Conservation (phyloP, 768 basidiomycete genomes). For the Suillus brevipes region DNA sequence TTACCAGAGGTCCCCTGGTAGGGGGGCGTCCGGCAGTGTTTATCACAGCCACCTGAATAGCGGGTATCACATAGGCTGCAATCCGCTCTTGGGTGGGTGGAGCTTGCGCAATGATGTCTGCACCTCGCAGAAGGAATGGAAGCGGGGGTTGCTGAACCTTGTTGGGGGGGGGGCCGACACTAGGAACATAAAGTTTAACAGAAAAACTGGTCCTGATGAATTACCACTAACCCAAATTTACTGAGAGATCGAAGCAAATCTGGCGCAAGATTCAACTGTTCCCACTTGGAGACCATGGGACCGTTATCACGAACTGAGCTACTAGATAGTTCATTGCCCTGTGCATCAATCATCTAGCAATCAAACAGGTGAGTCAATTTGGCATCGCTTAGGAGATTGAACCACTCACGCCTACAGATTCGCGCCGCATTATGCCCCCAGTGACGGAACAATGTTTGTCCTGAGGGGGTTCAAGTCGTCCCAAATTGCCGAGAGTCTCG, state of each 20-base stretch:
- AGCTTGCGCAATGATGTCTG: constrained; percentile 98
- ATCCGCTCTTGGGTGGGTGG: constrained; percentile 98
- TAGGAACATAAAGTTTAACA: constrained; percentile 31
- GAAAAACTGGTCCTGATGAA: background rate
- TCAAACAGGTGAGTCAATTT: constrained; percentile 18
- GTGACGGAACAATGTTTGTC: constrained; percentile 80
- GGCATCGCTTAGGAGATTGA: constrained; percentile 10
- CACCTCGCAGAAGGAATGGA: constrained; percentile 89
- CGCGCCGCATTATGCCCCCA: constrained; percentile 61
- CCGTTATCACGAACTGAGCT: constrained; percentile 67
- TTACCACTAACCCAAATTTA: constrained; percentile 82
- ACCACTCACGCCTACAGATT: constrained; percentile 67
- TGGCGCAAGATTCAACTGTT: constrained; percentile 81
- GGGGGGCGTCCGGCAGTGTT: constrained; percentile 56
- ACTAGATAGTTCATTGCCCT: constrained; percentile 55
- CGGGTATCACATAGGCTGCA: constrained; percentile 93
- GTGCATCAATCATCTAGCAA: constrained; percentile 52
- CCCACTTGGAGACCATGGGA: constrained; percentile 92
- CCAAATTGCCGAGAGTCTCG: constrained; percentile 38
- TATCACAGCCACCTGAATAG: constrained; percentile 78
- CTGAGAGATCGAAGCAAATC: constrained; percentile 86
- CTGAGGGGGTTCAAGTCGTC: constrained; percentile 42
- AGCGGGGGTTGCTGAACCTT: constrained; percentile 98
- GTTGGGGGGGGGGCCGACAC: constrained; percentile 96
- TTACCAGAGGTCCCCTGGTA: constrained; percentile 75